These are phyloP conservation scores for Dryas alaskensis DNA, from an alignment of 306 rosid genomes.

Conservation along the genomic window DNA sequence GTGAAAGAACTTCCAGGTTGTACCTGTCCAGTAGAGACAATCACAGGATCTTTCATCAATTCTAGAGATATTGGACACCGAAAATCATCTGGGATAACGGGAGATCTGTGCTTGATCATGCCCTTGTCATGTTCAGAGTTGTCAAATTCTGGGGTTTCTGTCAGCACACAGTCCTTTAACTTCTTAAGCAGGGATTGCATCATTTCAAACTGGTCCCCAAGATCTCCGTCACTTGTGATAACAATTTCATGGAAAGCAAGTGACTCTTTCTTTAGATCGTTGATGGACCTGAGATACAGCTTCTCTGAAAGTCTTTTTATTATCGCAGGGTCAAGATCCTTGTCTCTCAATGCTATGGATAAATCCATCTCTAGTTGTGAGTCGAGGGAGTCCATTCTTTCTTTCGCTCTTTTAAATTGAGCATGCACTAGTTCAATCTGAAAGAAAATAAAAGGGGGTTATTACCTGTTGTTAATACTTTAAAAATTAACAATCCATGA, in stretches of 20 bases:
- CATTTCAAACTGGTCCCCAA: slow-evolving; percentile 45
- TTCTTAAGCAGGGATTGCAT: slow-evolving; percentile 72
- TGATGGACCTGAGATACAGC: slow-evolving; percentile 66
- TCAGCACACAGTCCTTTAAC: slow-evolving; percentile 51
- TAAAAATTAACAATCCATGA: slow-evolving; percentile 11
- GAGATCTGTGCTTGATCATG: slow-evolving; percentile 77
- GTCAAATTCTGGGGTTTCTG: slow-evolving; percentile 57
- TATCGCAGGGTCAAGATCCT: slow-evolving; percentile 62
- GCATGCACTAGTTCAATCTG: slow-evolving; percentile 94
- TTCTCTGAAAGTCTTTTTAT: slow-evolving; percentile 79
- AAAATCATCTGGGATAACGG: slow-evolving; percentile 95
- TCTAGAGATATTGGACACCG: slow-evolving; percentile 97
- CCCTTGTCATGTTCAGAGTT: slow-evolving; percentile 44
- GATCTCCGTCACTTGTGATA: slow-evolving; percentile 52
- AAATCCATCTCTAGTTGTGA: slow-evolving; percentile 66
- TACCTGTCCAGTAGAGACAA: slow-evolving; percentile 99
- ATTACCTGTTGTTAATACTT: slow-evolving; percentile 14
- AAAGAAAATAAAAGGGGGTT: slow-evolving; percentile 12
- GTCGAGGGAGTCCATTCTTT: slow-evolving; percentile 53
- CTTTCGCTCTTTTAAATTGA: slow-evolving; percentile 87
- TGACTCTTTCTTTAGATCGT: slow-evolving; percentile 80
- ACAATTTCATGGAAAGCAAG: slow-evolving; percentile 68
- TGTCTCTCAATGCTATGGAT: slow-evolving; percentile 49
- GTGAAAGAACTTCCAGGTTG: slow-evolving; percentile 11
- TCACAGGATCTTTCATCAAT: slow-evolving; percentile 94